Percentiles rank a stretch among this genome's conserved stretches.
Evolutionary conservation across 2,329 filamentous ascomycete species (phyloP).

Genomic region (Cadophora gregata): DNA sequence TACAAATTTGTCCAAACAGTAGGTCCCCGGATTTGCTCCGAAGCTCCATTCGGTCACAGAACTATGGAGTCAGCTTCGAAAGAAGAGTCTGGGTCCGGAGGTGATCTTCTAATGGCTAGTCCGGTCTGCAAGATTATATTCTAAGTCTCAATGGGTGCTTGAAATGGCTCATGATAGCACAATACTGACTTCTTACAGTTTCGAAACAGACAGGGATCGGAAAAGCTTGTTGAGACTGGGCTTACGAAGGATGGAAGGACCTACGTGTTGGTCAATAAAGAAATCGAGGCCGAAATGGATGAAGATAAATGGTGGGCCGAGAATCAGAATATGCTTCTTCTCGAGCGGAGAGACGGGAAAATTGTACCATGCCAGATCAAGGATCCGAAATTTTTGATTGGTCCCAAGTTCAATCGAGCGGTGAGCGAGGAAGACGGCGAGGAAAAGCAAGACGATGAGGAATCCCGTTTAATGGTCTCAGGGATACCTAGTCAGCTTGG

Average conservation of each 20-base stretch:
- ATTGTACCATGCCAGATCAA: background rate
- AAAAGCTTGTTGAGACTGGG: constrained; percentile 8
- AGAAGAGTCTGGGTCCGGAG: no score
- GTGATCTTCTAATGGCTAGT: no score
- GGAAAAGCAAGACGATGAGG: background rate
- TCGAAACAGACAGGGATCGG: background rate
- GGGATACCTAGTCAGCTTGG: background rate
- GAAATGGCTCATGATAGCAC: no score
- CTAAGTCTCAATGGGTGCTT: no score
- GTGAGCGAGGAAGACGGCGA: background rate
- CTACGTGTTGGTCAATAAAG: constrained; percentile 6
- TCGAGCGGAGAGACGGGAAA: background rate
- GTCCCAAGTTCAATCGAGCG: background rate
- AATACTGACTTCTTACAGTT: background rate
- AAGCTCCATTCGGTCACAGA: background rate
- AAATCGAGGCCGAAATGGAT: constrained; percentile 16
- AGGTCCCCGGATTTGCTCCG: background rate
- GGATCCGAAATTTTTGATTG: background rate
- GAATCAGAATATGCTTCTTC: constrained; percentile 3
- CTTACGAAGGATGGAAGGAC: constrained; percentile 10
- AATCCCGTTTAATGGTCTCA: background rate
- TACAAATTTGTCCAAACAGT: constrained; percentile 6
- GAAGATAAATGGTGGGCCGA: constrained; percentile 3
- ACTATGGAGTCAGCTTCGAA: background rate
- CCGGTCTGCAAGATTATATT: no score